Evolutionary conservation across 805 yeast genomes (phyloP), one percentile per base, ranked within the genome.

Genomic region (Metschnikowia cubensis): DNA sequence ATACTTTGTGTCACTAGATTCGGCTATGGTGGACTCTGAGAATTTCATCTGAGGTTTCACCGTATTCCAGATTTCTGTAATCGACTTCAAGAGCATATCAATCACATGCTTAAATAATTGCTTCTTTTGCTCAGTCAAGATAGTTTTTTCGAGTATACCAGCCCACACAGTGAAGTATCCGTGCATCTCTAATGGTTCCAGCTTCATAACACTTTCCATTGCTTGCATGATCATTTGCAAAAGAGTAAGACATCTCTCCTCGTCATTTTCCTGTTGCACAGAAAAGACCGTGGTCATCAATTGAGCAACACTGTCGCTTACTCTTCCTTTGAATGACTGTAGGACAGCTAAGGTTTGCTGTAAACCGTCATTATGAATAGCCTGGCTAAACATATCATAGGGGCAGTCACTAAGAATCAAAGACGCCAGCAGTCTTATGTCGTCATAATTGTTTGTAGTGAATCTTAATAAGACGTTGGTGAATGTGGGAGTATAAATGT

Each of bases 281-380:
- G 42, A 45, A 43, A 74, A 74, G 17, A 84, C 52, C 59, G 83
- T 76, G 59, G 79, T 81, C 29, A 86, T 68, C 14, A 84, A 70
- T 36, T 83, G 77, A 0, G 96, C 90, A 7, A 91, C 96, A 21
- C 88, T 84, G 51, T 90, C 97, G 41, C 87, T 84, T 50, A 76
- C 81, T 48, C 90, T 81, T 35, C 85, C 82, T 42, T 70, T 76
- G 54, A 78, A 62, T 46, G 74, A 75, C 25, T 60, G 52, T 38
- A 79, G 57, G 42, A 74, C 54, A 0, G 47, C 18, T 14, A 52
- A 21, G 15, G 54, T 45, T 35, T 54, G 54, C 20, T 39, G 36
- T 31, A 41, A 42, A 29, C 36, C 44, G 2, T 36, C 36, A 7
- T 32, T 17, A 8, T 41, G 18, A 29, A 41, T 15, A 14, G 45